Base-by-base conservation (phyloP, 352 stramenopile genomes). In the Globisporangium viniferum region DNA sequence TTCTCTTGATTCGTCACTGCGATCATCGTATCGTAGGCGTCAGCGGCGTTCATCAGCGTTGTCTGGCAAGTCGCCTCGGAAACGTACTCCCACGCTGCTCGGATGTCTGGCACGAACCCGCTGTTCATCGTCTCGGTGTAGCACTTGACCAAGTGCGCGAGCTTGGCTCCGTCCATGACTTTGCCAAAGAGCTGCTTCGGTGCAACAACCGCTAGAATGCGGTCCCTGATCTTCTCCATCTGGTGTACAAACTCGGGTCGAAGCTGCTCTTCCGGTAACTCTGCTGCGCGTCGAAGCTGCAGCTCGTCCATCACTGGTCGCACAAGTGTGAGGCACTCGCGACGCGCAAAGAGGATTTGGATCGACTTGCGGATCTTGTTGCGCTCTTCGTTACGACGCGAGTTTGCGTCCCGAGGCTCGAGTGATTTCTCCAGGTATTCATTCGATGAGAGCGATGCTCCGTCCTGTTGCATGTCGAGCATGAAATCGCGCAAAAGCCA, bases 401-500 rank as follows among this genome's bases (percentile, higher is more conserved):
- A 77, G 14, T 31, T 62, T 54, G 67, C 64, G 2, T 86, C 84
- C 3, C 87, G 81, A 2, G 75, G 76, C 72, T 91, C 73, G 18
- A 95, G 73, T 27, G 86, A 78, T 33, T 90, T 89, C 39, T 95
- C 88, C 20, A 95, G 70, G 67, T 95, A 95, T 68, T 88, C 78
- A 35, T 90, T 88, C 20, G 84, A 72, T 35, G 82, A 88, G 36
- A 95, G 60, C 27, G 72, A 60, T 18, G 63, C 69, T 53, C 86
- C 88, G 54, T 91, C 83, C 35, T 78, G 76, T 53, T 90, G 79
- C 79, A 94, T 90, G 55, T 93, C 84, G 6, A 95, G 82, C 64
- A 92, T 72, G 62, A 95, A 95, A 58, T 95, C 88, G 35, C 88
- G 81, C 54, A 95, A 67, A 39, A 95, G 74, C 86, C 87, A 94